phyloP scores from a whole-genome alignment of 495 filamentous ascomycete species.

The Aspergillus ostianus region DNA sequence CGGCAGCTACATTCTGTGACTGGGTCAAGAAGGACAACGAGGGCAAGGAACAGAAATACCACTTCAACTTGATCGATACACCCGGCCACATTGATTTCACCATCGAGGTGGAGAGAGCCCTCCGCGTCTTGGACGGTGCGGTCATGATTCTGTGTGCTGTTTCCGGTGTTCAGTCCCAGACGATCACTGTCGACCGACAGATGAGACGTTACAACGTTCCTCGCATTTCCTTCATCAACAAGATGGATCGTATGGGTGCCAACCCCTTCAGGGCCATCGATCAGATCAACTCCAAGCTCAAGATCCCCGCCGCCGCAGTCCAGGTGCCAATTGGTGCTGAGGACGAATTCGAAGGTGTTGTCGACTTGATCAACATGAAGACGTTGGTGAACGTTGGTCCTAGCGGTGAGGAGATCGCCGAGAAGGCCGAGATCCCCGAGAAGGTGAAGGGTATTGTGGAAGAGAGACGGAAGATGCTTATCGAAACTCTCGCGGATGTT shows the following conservation, averaged over 20 bases:
- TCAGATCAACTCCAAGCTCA: slow-evolving; percentile 93
- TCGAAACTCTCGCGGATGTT: slow-evolving; percentile 95
- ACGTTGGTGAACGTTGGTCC: slow-evolving; percentile 86
- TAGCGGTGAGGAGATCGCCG: slow-evolving; percentile 68
- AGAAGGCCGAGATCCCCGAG: slow-evolving; percentile 77
- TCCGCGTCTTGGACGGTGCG: slow-evolving; percentile 94
- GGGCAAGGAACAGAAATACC: slow-evolving; percentile 81
- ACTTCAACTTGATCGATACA: slow-evolving; percentile 98
- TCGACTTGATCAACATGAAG: slow-evolving; percentile 91
- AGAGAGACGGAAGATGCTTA: slow-evolving; percentile 78
- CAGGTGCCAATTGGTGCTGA: slow-evolving; percentile 95
- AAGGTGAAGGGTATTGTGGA: slow-evolving; percentile 69
- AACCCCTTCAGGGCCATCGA: slow-evolving; percentile 98
- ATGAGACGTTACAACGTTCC: slow-evolving; percentile 99
- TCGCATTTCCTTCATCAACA: slow-evolving; percentile 94
- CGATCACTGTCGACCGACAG: slow-evolving; percentile 96
- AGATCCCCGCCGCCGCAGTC: slow-evolving; percentile 86
- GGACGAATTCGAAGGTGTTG: slow-evolving; percentile 89
- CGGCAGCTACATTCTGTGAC: slow-evolving; percentile 95
- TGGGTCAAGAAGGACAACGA: slow-evolving; percentile 81
- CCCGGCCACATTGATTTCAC: slow-evolving; percentile 99
- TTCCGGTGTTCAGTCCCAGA: slow-evolving; percentile 95
- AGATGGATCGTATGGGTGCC: slow-evolving; percentile 99
- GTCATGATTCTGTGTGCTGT: slow-evolving; percentile 99
- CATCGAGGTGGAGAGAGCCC: slow-evolving; percentile 95